Evolutionary conservation across 768 basidiomycete species (phyloP).

Genomic region (Strobilomyces confusus): DNA sequence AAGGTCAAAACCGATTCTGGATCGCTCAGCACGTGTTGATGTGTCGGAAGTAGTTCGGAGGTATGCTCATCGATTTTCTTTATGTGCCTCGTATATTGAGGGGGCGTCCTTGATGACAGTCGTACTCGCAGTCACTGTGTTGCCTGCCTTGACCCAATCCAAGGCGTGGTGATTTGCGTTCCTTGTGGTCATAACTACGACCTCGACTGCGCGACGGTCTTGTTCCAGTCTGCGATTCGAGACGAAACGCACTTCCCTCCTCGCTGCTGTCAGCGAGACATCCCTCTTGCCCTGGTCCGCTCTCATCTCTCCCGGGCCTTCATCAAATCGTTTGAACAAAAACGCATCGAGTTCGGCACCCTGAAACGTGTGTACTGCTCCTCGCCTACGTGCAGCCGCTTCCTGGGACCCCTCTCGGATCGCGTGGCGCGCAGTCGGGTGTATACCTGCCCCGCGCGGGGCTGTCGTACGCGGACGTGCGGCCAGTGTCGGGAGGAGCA

Average conservation of each 20-base stretch:
- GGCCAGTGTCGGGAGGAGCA: not conserved
- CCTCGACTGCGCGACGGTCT: constrained; percentile 29
- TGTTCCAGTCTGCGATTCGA: constrained; percentile 32
- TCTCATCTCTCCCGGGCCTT: not conserved
- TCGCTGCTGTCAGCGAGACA: constrained; percentile 34
- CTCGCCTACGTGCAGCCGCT: constrained; percentile 32
- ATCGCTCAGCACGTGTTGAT: not conserved
- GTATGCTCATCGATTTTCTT: constrained; percentile 3
- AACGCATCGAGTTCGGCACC: not conserved
- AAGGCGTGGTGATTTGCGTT: constrained; percentile 22
- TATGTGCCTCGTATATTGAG: not conserved
- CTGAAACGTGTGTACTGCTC: constrained; percentile 34
- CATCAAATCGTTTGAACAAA: not conserved
- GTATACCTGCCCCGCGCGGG: constrained; percentile 15
- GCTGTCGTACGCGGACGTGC: not conserved
- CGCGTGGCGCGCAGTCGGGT: not conserved
- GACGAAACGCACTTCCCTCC: constrained; percentile 42
- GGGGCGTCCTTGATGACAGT: not conserved
- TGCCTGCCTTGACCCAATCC: not conserved
- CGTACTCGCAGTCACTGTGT: constrained; percentile 25
- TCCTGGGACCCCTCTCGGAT: constrained; percentile 33
- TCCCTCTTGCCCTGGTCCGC: constrained; percentile 26
- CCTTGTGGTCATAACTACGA: constrained; percentile 37
- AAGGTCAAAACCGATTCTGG: too few species aligned
- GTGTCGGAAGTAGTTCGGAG: constrained; percentile 1